Evolutionary conservation across 768 basidiomycete genomes (phyloP).

Genomic region (Tulasnella sp.): DNA sequence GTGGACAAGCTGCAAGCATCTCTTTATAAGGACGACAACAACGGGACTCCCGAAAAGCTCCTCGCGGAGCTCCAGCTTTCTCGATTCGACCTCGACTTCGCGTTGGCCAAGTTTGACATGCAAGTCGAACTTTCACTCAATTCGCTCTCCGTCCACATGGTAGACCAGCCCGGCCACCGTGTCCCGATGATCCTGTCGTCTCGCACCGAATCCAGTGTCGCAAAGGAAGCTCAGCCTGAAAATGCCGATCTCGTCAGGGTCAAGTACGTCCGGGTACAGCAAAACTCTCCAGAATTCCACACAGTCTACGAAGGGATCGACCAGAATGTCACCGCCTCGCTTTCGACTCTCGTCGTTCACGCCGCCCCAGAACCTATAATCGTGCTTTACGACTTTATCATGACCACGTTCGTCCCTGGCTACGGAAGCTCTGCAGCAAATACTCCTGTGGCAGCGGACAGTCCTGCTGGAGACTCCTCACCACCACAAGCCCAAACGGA

Average conservation of each 20-base stretch:
- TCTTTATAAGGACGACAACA: conserved; percentile 58
- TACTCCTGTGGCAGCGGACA: conserved; percentile 15
- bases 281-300: conserved; percentile 76
- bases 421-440: conserved; percentile 23
- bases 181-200: conserved; percentile 17
- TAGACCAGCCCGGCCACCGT: conserved; percentile 26
- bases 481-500: conserved; percentile 16
- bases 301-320: conserved; percentile 75
- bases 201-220: conserved; percentile 21
- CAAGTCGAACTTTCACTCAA: conserved; percentile 73
- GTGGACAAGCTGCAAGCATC: conserved; percentile 77
- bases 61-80: conserved; percentile 75
- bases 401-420: conserved; percentile 83
- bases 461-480: not conserved
- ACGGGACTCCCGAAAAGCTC: conserved; percentile 53
- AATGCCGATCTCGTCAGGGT: conserved; percentile 64
- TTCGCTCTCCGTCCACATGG: conserved; percentile 33
- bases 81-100: conserved; percentile 66
- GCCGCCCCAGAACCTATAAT: conserved; percentile 87
- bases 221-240: conserved; percentile 23
- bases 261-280: conserved; percentile 70
- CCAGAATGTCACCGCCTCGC: conserved; percentile 74
- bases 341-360: conserved; percentile 86
- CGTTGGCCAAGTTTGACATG: conserved; percentile 77
- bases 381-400: conserved; percentile 89